Conservation (phyloP, 495 filamentous ascomycete species). For the Neurospora tetrasperma region DNA sequence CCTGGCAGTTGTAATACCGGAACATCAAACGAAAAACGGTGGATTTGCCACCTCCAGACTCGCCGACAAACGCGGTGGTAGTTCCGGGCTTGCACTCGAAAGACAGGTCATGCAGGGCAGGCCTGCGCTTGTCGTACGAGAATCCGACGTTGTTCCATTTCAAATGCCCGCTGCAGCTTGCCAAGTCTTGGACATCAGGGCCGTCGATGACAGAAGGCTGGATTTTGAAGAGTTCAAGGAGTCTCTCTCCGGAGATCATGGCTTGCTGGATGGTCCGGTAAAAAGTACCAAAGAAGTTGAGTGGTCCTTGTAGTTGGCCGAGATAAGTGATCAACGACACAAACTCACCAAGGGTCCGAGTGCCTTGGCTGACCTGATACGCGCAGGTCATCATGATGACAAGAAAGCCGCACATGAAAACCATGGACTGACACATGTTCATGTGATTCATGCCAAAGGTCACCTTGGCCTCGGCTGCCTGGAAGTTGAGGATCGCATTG, state of each 20-base stretch:
- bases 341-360: slow-evolving; percentile 67
- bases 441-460: slow-evolving; percentile 79
- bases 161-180: slow-evolving; percentile 67
- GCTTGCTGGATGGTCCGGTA: slow-evolving; percentile 92
- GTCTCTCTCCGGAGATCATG: slow-evolving; percentile 92
- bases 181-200: slow-evolving; percentile 37
- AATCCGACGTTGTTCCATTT: slow-evolving; percentile 82
- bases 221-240: slow-evolving; percentile 84
- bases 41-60: slow-evolving; percentile 93
- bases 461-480: slow-evolving; percentile 79
- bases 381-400: slow-evolving; percentile 59
- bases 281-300: slow-evolving; percentile 98
- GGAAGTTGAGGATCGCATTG: slow-evolving; percentile 67
- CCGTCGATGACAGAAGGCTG: slow-evolving; percentile 80
- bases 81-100: slow-evolving; percentile 82
- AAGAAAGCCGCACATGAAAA: slow-evolving; percentile 85
- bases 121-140: slow-evolving; percentile 77
- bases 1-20: slow-evolving; percentile 79
- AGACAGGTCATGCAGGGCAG: slow-evolving; percentile 69
- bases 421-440: slow-evolving; percentile 87
- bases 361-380: slow-evolving; percentile 70
- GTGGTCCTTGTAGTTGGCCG: slow-evolving; percentile 78
- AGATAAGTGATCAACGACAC: slow-evolving; percentile 79
- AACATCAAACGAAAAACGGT: slow-evolving; percentile 95
- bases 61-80: slow-evolving; percentile 89